Conservation (phyloP, 306 rosid species). For the Quercus mongolica region DNA sequence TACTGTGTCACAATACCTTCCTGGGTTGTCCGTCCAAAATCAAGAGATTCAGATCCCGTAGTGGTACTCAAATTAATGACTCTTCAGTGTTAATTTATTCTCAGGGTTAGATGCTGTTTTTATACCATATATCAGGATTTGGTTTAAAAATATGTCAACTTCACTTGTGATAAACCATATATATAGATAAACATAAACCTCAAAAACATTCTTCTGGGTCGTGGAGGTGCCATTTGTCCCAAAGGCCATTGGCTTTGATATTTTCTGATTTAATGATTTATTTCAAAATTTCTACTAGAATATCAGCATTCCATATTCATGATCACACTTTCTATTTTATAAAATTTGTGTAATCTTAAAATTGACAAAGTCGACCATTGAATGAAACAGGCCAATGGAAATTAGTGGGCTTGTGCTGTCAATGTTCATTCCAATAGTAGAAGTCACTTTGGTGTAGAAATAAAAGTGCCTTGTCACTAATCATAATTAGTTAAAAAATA, state of each 20-base stretch:
- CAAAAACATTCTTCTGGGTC: background rate
- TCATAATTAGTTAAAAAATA: background rate
- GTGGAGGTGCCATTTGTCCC: background rate
- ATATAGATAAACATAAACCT: background rate
- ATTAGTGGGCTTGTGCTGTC: background rate
- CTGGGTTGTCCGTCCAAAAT: conserved; percentile 78
- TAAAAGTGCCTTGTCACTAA: background rate
- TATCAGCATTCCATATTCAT: background rate
- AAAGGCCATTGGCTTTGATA: background rate
- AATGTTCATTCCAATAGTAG: background rate
- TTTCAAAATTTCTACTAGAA: background rate
- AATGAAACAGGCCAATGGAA: background rate
- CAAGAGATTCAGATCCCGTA: conserved; percentile 79
- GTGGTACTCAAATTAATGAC: conserved; percentile 62
- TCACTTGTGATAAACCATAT: background rate
- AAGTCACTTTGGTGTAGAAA: background rate
- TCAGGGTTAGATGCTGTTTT: conserved; percentile 37
- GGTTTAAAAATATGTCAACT: conserved; percentile 3
- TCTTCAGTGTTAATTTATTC: conserved; percentile 34
- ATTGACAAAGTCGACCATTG: background rate
- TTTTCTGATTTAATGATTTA: background rate
- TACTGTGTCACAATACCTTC: conserved; percentile 76
- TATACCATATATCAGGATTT: conserved; percentile 25
- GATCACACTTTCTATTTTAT: background rate
- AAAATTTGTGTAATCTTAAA: background rate